Conservation (phyloP, 2,329 filamentous ascomycete genomes). For the Ophiostoma perfectum region DNA sequence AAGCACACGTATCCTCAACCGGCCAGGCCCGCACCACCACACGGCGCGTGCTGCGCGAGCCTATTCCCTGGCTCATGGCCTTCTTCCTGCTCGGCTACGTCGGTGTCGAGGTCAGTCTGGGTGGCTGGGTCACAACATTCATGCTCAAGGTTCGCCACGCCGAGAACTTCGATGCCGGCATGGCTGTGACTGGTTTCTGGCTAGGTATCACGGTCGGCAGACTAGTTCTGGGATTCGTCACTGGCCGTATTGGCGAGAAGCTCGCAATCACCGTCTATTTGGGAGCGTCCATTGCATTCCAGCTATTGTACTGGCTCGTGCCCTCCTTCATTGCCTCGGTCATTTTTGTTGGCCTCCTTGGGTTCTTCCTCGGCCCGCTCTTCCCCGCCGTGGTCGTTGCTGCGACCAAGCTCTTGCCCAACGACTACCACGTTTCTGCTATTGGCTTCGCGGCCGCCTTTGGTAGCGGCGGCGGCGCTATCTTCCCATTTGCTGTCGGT, state of each 20-base stretch:
- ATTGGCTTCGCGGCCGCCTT: constrained; percentile 78
- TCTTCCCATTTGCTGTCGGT: constrained; percentile 62
- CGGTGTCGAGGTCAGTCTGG: constrained; percentile 60
- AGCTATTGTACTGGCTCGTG: constrained; percentile 76
- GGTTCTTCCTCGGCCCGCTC: constrained; percentile 74
- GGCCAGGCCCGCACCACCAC: constrained; percentile 43
- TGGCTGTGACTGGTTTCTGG: constrained; percentile 79
- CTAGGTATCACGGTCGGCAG: constrained; percentile 72
- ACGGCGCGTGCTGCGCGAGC: constrained; percentile 41
- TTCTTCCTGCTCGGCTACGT: constrained; percentile 74
- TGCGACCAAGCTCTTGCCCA: constrained; percentile 67
- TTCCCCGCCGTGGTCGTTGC: constrained; percentile 71
- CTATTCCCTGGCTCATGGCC: constrained; percentile 66
- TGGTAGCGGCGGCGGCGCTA: constrained; percentile 65
- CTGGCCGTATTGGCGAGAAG: constrained; percentile 67
- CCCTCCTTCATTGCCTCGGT: constrained; percentile 69
- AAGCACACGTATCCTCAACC: constrained; percentile 30
- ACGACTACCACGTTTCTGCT: constrained; percentile 67
- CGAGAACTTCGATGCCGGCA: constrained; percentile 63
- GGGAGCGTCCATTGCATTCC: constrained; percentile 54
- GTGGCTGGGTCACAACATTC: constrained; percentile 75
- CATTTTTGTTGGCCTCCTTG: constrained; percentile 64
- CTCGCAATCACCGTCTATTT: constrained; percentile 60
- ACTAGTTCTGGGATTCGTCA: constrained; percentile 69
- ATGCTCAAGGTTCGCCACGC: constrained; percentile 74